A percentile compares a stretch with the other conserved stretches of the same genome.
Evolutionary conservation across 805 yeast species (phyloP).

Genomic region (Candida khao-thaluensis): DNA sequence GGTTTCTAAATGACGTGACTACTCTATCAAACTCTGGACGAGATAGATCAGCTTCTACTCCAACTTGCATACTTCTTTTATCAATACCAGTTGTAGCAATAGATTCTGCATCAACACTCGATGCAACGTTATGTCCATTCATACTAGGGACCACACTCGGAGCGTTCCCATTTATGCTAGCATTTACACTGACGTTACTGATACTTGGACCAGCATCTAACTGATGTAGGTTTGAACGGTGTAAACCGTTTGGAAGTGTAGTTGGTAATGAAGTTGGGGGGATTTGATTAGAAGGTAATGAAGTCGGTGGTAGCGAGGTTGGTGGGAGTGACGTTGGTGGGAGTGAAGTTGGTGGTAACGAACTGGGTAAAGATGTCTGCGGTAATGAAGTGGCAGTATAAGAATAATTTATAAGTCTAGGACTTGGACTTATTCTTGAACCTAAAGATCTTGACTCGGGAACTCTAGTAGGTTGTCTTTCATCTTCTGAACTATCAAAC

Average conservation of each 20-base stretch:
- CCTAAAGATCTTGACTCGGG: background rate
- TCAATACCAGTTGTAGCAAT: constrained; percentile 14
- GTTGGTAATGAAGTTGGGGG: background rate
- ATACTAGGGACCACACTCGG: constrained; percentile 1
- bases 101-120: constrained; percentile 18
- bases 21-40: constrained; percentile 15
- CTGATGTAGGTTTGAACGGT: background rate
- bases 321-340: background rate
- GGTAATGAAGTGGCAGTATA: constrained; percentile 1
- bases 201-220: constrained; percentile 1
- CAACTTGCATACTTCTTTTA: constrained; percentile 15
- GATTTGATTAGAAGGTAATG: background rate
- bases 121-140: constrained; percentile 11
- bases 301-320: background rate
- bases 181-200: constrained; percentile 3
- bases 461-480: constrained; percentile 8
- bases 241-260: background rate
- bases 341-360: too few species aligned
- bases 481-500: constrained; percentile 27
- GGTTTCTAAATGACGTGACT: constrained; percentile 2
- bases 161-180: constrained; percentile 5
- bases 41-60: constrained; percentile 15
- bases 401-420: constrained; percentile 5
- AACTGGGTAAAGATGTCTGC: background rate
- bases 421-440: constrained; percentile 6